phyloP scores from a whole-genome alignment of 2,329 filamentous ascomycete genomes.

The Trichoderma sp. region DNA sequence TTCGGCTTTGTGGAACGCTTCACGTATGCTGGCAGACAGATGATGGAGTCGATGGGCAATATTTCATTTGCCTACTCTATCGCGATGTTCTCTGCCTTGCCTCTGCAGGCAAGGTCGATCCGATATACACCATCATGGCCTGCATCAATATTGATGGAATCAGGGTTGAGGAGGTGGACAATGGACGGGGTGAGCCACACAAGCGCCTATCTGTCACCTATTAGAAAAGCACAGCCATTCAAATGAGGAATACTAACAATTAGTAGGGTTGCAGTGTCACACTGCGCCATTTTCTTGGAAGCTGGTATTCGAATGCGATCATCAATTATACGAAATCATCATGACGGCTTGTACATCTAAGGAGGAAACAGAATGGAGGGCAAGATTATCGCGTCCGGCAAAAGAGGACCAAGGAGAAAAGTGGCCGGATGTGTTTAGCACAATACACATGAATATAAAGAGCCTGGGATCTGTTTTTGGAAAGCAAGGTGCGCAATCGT shows the following conservation, averaged over 20 bases:
- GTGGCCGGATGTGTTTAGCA: constrained; percentile 54
- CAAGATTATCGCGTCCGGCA: constrained; percentile 54
- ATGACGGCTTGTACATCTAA: constrained; percentile 78
- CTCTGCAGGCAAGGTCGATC: constrained; percentile 59
- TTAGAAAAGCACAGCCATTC: not conserved
- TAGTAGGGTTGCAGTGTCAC: constrained; percentile 79
- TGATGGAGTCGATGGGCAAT: constrained; percentile 67
- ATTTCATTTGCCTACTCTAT: constrained; percentile 85
- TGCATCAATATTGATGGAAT: constrained; percentile 66
- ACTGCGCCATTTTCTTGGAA: constrained; percentile 91
- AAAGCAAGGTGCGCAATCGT: constrained; percentile 53
- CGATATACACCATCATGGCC: constrained; percentile 69
- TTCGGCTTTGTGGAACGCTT: constrained; percentile 77
- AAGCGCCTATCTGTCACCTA: not conserved
- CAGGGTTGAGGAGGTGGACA: constrained; percentile 69
- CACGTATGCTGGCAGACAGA: constrained; percentile 78
- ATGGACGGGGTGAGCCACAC: constrained; percentile 60
- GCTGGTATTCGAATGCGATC: constrained; percentile 72
- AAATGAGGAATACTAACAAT: not conserved
- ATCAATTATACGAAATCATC: constrained; percentile 78
- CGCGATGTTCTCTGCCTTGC: constrained; percentile 75
- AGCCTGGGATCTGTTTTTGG: constrained; percentile 73
- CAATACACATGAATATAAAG: constrained; percentile 67
- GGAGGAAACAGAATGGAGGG: constrained; percentile 79
- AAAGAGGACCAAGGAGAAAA: constrained; percentile 47